Evolutionary conservation across 2,329 filamentous ascomycete species (phyloP).

Genomic region (Celoporthe dispersa): DNA sequence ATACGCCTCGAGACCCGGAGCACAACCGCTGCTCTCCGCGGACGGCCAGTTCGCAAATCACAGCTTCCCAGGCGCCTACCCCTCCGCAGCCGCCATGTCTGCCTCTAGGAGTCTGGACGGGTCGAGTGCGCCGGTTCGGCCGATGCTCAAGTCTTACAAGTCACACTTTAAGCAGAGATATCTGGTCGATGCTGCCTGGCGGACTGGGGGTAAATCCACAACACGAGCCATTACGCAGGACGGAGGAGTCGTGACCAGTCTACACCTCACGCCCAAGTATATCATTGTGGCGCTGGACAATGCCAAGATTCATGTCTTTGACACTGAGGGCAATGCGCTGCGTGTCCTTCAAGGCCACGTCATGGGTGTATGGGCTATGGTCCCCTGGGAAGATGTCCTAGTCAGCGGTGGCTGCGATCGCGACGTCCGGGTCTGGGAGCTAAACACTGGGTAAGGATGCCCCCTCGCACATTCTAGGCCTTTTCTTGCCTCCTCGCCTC

Average conservation of each 20-base stretch:
- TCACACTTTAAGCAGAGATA: constrained; percentile 98
- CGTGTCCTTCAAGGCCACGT: constrained; percentile 93
- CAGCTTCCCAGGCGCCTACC: constrained; percentile 50
- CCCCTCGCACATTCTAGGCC: background rate
- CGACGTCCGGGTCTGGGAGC: constrained; percentile 96
- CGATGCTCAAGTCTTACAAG: constrained; percentile 82
- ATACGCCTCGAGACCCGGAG: constrained; percentile 38
- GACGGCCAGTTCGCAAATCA: constrained; percentile 41
- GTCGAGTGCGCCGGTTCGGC: constrained; percentile 47
- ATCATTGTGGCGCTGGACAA: constrained; percentile 98
- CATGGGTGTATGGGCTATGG: constrained; percentile 99
- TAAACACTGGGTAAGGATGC: constrained; percentile 78
- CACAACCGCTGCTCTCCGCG: constrained; percentile 41
- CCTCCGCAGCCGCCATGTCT: constrained; percentile 42
- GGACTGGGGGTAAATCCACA: constrained; percentile 83
- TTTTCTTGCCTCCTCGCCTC: background rate
- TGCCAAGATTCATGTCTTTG: constrained; percentile 97
- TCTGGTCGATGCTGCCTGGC: constrained; percentile 96
- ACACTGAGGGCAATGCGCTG: constrained; percentile 85
- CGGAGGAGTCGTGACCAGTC: constrained; percentile 92
- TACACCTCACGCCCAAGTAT: constrained; percentile 93
- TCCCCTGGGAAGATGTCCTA: constrained; percentile 92
- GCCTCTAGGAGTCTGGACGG: constrained; percentile 62
- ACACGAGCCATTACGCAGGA: constrained; percentile 92
- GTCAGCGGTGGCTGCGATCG: constrained; percentile 96